Evolutionary conservation across 805 yeast species (phyloP).

Genomic region (Spathaspora girioi): DNA sequence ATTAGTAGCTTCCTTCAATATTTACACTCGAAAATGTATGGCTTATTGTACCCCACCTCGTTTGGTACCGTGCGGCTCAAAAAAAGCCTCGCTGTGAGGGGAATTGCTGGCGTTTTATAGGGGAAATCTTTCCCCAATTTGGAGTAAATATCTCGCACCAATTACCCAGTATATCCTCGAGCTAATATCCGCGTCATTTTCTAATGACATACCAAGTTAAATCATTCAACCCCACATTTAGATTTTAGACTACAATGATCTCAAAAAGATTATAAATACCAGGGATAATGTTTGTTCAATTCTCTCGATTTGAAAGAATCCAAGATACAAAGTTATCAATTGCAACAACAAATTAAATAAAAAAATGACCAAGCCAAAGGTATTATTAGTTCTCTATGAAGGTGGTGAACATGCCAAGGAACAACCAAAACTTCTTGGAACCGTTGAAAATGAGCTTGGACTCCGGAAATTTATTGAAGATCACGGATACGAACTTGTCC

Average conservation of each 20-base stretch:
- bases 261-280: too few species aligned
- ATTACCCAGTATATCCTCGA: background rate
- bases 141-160: background rate
- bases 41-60: background rate
- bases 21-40: background rate
- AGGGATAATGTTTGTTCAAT: background rate
- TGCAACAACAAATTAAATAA: background rate
- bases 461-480: conserved; percentile 59
- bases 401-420: conserved; percentile 59
- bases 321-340: background rate
- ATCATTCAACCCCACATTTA: background rate
- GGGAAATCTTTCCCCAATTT: background rate
- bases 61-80: background rate
- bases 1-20: background rate
- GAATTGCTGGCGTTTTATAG: background rate
- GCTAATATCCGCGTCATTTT: background rate
- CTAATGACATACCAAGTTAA: background rate
- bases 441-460: conserved; percentile 75
- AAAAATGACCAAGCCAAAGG: conserved; percentile 29
- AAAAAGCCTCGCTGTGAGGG: background rate
- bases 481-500: conserved; percentile 62
- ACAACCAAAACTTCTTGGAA: conserved; percentile 61
- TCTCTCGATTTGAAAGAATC: background rate
- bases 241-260: too few species aligned
- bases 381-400: conserved; percentile 55